A percentile compares a stretch with the other conserved stretches of the same genome.
Evolutionary conservation across 345 rosid species (phyloP).

Genomic region (Dipteronia sinensis): DNA sequence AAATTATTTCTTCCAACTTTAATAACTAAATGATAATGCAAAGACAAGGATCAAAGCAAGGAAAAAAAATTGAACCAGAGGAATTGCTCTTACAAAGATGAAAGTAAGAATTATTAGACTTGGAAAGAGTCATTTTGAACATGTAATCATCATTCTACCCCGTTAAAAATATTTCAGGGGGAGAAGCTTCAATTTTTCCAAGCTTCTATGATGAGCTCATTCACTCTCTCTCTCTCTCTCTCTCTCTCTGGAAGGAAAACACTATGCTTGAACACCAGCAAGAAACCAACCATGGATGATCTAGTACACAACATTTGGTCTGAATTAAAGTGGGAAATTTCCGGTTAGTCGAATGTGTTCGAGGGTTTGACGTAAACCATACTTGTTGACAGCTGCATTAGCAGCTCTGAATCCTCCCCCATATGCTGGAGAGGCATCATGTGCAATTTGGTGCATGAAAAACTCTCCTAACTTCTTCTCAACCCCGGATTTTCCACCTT

Average conservation of each 20-base stretch:
- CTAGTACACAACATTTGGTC: not conserved
- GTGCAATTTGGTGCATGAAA: slow-evolving; percentile 80
- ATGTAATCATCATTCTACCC: slow-evolving; percentile 20
- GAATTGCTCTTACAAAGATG: not conserved
- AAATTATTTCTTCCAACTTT: too few species aligned
- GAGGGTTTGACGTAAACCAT: slow-evolving; percentile 70
- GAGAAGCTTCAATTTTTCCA: slow-evolving; percentile 16
- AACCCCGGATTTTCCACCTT: slow-evolving; percentile 64
- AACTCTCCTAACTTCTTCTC: slow-evolving; percentile 88
- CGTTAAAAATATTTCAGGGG: slow-evolving; percentile 30
- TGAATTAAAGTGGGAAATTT: slow-evolving; percentile 60
- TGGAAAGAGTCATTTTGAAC: slow-evolving; percentile 3
- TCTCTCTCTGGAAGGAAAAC: not conserved
- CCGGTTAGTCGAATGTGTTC: slow-evolving; percentile 71
- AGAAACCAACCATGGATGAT: not conserved
- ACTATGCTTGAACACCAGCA: not conserved
- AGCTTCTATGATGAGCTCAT: slow-evolving; percentile 25
- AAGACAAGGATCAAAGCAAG: not conserved
- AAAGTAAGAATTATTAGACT: not conserved
- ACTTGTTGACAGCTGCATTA: slow-evolving; percentile 74
- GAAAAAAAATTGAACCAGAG: not conserved
- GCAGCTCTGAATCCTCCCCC: slow-evolving; percentile 87
- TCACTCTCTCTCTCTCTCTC: not conserved
- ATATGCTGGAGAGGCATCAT: slow-evolving; percentile 85
- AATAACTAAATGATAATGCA: too few species aligned